phyloP scores from a whole-genome alignment of 352 stramenopile genomes.

The Saprolegnia parasitica region DNA sequence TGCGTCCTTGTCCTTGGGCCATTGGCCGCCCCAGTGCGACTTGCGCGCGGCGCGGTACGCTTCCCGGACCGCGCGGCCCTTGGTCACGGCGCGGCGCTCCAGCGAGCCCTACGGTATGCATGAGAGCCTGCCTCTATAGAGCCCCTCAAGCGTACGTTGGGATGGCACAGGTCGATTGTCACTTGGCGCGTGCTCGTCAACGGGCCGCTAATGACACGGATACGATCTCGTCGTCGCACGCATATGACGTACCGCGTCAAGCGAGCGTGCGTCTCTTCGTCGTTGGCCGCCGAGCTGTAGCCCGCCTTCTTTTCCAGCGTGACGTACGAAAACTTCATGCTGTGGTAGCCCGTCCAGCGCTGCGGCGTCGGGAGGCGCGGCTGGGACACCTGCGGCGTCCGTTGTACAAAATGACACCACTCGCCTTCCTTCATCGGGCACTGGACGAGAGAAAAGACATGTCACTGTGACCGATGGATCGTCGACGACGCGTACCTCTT shows the following conservation, averaged over 20 bases:
- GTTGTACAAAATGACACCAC: constrained; percentile 86
- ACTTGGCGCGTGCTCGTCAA: constrained; percentile 74
- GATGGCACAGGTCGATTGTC: constrained; percentile 76
- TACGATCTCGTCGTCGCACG: not conserved
- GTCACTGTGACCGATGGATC: not conserved
- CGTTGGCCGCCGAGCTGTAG: constrained; percentile 29
- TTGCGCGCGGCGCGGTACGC: constrained; percentile 80
- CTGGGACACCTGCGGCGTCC: constrained; percentile 62
- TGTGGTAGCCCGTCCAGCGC: constrained; percentile 79
- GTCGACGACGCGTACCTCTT: constrained; percentile 40
- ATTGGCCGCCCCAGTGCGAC: constrained; percentile 72
- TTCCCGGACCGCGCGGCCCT: constrained; percentile 64
- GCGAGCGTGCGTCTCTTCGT: constrained; percentile 39
- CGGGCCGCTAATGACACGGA: constrained; percentile 37
- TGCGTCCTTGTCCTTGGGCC: constrained; percentile 60
- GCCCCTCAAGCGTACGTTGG: constrained; percentile 41
- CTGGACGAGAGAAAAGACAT: constrained; percentile 27
- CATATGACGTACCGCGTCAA: constrained; percentile 46
- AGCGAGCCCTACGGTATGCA: constrained; percentile 47
- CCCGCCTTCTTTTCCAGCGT: constrained; percentile 65
- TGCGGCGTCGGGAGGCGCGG: constrained; percentile 68
- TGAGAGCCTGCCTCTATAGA: not conserved
- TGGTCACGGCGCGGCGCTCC: constrained; percentile 72
- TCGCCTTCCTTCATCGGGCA: constrained; percentile 63
- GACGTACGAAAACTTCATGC: constrained; percentile 84